Base-by-base conservation (phyloP, 176 grass and related monocot genomes). In the Saccharum officinarum region DNA sequence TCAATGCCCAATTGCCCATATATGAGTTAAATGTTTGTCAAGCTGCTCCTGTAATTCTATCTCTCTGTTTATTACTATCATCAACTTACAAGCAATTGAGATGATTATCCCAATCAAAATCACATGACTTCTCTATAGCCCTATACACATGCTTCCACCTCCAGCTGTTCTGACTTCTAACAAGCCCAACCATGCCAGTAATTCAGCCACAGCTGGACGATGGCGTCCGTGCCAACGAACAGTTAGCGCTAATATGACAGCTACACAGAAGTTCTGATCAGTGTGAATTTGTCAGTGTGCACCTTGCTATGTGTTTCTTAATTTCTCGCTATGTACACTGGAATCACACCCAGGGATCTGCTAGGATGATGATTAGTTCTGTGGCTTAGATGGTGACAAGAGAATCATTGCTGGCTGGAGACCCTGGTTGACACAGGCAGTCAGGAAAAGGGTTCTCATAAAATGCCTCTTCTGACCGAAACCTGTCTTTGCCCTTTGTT, bases 401-500 rank as follows among this genome's bases (percentile, higher is more conserved):
- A 69, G 69, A 84, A 74, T 79, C 39, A 50, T 71, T 44, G 18
- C 72, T 22, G 31, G 80, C 70, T 74, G 45, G 54, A 59, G 81
- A 72, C 26, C 18, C 76, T 9, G 26, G 74, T 71, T 92, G 90
- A 81, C 97, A 99, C 15, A 99, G 64, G 77, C 97, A 99, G 70
- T 96, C 97, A 0, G 97, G 97, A 73, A 99, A 84, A 86, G 97
- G 92, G 86, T 99, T 99, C 93, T 99, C 93, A 64, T 99, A 99
- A 87, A 99, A 99, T 74, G 84, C 91, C 88, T 99, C 97, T 73
- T 99, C 97, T 16, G 93, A 96, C 31, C 93, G 79, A 76, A 96
- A 96, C 80, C 97, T 92, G 1, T 94, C 92, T 49, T 83, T 94
- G 68, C 97, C 93, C 76, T 72, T 99, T 40, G 93, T 99, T 54